phyloP scores from a whole-genome alignment of 257 asterid genomes.

The Eucommia ulmoides region DNA sequence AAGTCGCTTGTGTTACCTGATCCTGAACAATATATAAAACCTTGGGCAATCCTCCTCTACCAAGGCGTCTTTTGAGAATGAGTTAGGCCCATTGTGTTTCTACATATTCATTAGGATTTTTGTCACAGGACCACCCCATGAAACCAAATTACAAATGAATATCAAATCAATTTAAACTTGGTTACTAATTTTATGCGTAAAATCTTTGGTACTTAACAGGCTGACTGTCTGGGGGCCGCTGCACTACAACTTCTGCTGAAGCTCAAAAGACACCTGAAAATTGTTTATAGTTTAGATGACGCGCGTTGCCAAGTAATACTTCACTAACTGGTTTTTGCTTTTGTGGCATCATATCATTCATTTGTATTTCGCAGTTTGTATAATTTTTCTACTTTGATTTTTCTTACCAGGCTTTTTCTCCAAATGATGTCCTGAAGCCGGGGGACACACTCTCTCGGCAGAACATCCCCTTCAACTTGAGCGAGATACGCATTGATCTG shows the following conservation, averaged over 20 bases:
- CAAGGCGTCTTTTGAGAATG: no score
- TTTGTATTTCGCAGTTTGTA: neutral
- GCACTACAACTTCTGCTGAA: constrained; percentile 84
- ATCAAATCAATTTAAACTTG: no score
- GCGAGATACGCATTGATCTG: constrained; percentile 53
- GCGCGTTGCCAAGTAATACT: constrained; percentile 75
- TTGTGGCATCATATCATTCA: neutral
- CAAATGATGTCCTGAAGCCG: constrained; percentile 64
- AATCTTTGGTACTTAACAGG: constrained; percentile 36
- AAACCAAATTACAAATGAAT: no score
- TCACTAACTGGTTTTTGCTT: neutral
- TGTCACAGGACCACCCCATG: no score
- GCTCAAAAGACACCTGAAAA: constrained; percentile 90
- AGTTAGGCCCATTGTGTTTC: no score
- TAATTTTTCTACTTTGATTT: neutral
- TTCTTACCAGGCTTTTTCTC: constrained; percentile 58
- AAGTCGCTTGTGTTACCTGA: no score
- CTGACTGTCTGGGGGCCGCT: constrained; percentile 71
- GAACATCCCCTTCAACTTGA: constrained; percentile 42
- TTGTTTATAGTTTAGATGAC: constrained; percentile 75
- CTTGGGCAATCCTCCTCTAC: no score
- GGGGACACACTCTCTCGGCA: constrained; percentile 67
- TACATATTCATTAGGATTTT: no score
- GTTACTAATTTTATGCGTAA: no score
- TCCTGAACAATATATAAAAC: no score